Conservation (phyloP, 345 rosid species). For the Populus tremula region DNA sequence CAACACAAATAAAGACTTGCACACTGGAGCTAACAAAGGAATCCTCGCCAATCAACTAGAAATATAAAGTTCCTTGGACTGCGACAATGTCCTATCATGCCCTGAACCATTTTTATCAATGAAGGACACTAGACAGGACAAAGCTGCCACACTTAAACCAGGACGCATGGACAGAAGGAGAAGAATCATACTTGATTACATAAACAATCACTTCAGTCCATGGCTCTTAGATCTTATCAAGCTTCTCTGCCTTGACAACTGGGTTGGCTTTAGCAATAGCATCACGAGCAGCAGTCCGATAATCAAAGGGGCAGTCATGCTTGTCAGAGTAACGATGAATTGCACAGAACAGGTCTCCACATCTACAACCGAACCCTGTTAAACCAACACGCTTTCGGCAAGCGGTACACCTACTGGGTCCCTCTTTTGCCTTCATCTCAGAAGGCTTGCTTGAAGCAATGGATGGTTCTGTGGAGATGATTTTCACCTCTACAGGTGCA, state of each 20-base stretch:
- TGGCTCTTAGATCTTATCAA: conserved; percentile 16
- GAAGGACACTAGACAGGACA: neutral
- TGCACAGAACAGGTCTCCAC: conserved; percentile 30
- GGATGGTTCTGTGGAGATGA: neutral
- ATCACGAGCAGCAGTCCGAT: conserved; percentile 23
- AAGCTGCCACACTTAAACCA: neutral
- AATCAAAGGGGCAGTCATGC: conserved; percentile 33
- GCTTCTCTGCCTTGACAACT: conserved; percentile 30
- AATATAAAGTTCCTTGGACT: neutral
- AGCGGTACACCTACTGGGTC: conserved; percentile 22
- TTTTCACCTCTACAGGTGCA: neutral
- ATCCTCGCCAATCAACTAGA: neutral
- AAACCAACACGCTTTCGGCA: conserved; percentile 38
- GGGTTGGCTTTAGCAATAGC: conserved; percentile 33
- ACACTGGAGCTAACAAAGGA: neutral
- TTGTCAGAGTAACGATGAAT: conserved; percentile 34
- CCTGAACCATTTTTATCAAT: neutral
- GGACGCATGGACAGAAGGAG: neutral
- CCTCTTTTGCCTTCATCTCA: neutral
- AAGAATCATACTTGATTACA: conserved; percentile 1
- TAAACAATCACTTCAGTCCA: conserved; percentile 1
- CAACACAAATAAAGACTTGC: neutral
- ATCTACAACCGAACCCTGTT: conserved; percentile 37
- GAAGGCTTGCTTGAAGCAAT: neutral
- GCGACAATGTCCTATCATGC: neutral